Conservation (phyloP, 495 filamentous ascomycete genomes). For the Tuber melanosporum region DNA sequence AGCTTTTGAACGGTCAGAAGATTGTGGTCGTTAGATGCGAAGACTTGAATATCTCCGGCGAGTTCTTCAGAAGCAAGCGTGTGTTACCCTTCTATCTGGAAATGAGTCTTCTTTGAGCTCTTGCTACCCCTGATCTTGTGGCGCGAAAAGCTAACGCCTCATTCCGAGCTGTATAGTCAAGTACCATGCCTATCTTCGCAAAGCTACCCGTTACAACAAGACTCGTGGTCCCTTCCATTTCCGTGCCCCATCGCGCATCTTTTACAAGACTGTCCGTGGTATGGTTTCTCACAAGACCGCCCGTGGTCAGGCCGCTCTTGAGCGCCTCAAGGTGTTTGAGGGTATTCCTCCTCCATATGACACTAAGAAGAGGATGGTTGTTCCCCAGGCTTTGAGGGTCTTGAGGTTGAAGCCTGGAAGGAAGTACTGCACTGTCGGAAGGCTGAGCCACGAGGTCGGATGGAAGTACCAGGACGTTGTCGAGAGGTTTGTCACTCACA, state of each 20-base stretch:
- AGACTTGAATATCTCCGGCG: slow-evolving; percentile 98
- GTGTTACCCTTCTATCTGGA: slow-evolving; percentile 50
- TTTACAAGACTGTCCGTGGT: slow-evolving; percentile 99
- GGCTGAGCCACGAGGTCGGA: slow-evolving; percentile 95
- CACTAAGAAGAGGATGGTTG: slow-evolving; percentile 98
- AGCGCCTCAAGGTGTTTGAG: slow-evolving; percentile 99
- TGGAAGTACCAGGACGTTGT: slow-evolving; percentile 99
- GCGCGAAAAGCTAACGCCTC: slow-evolving; percentile 19
- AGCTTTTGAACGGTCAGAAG: slow-evolving; percentile 98
- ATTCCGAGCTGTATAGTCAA: slow-evolving; percentile 64
- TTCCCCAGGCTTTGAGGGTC: slow-evolving; percentile 93
- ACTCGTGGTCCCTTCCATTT: slow-evolving; percentile 99
- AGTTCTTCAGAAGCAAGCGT: slow-evolving; percentile 99
- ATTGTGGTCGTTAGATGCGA: slow-evolving; percentile 98
- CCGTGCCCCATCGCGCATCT: slow-evolving; percentile 95
- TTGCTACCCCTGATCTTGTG: neutral
- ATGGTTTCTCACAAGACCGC: slow-evolving; percentile 99
- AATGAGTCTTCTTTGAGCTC: neutral
- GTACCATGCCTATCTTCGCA: slow-evolving; percentile 99
- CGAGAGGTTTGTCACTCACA: slow-evolving; percentile 63
- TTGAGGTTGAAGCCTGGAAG: slow-evolving; percentile 93
- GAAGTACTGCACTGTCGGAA: slow-evolving; percentile 98
- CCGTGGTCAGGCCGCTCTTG: slow-evolving; percentile 89
- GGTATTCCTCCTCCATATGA: slow-evolving; percentile 98
- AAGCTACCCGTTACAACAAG: slow-evolving; percentile 99